Evolutionary conservation across 345 rosid genomes (phyloP).

Genomic region (Reutealis trisperma): DNA sequence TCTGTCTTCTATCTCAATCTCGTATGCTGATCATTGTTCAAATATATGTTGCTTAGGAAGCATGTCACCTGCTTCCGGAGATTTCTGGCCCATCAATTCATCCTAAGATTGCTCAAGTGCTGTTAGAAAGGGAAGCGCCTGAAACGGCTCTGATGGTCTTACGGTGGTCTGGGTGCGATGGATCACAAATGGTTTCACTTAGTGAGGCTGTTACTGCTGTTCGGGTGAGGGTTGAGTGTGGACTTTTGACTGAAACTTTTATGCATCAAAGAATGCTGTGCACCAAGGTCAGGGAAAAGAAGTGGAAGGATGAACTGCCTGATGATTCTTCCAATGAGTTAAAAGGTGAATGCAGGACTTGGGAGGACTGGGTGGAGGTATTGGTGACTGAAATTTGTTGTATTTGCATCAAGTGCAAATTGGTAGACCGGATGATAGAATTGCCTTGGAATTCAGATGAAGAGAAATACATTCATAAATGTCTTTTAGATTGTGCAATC

Average conservation of each 20-base stretch:
- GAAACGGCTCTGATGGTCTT: constrained; percentile 87
- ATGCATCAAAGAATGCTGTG: constrained; percentile 81
- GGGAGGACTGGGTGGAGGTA: constrained; percentile 80
- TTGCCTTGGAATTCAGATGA: constrained; percentile 92
- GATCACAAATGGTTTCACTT: constrained; percentile 59
- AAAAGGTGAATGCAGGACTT: constrained; percentile 45
- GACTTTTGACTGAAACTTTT: constrained; percentile 91
- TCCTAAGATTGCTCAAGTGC: constrained; percentile 87
- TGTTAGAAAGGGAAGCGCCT: constrained; percentile 83
- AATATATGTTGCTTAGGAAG: constrained; percentile 61
- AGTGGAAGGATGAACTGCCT: constrained; percentile 43
- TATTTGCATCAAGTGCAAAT: constrained; percentile 81
- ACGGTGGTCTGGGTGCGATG: constrained; percentile 90
- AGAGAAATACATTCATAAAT: constrained; percentile 78
- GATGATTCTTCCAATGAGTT: constrained; percentile 37
- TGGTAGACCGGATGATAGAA: constrained; percentile 86
- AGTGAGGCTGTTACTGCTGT: constrained; percentile 84
- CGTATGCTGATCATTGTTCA: constrained; percentile 29
- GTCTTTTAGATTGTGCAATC: constrained; percentile 71
- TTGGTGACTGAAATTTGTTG: constrained; percentile 87
- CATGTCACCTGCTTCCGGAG: constrained; percentile 85
- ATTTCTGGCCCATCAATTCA: constrained; percentile 77
- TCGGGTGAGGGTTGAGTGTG: constrained; percentile 89
- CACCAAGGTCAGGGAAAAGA: constrained; percentile 62
- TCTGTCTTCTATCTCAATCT: neutral